phyloP scores from a whole-genome alignment of 495 filamentous ascomycete species.

The Hyaloscypha bicolor region DNA sequence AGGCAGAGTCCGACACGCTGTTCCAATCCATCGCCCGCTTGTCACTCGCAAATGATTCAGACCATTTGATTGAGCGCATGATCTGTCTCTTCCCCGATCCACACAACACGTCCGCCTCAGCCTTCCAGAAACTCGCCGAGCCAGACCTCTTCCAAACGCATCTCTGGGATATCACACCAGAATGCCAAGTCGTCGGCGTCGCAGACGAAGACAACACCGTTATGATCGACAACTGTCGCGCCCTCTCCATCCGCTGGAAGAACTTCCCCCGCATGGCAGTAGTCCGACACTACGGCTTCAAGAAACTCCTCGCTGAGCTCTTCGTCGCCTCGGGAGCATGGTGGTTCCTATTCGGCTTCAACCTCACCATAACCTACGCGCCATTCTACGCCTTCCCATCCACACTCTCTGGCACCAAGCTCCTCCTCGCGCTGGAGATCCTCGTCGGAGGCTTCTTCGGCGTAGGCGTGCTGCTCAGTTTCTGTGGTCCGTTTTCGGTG shows the following conservation, averaged over 20 bases:
- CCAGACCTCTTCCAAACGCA: conserved; percentile 15
- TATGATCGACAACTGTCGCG: conserved; percentile 42
- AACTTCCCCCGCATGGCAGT: conserved; percentile 21
- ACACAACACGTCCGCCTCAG: not conserved
- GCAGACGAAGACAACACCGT: conserved; percentile 36
- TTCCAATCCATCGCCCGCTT: conserved; percentile 52
- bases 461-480: conserved; percentile 20
- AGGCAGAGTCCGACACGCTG: conserved; percentile 38
- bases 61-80: conserved; percentile 47
- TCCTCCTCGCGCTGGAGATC: not conserved
- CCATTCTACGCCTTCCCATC: not conserved
- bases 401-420: not conserved
- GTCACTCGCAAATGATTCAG: conserved; percentile 46
- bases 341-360: conserved; percentile 26
- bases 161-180: conserved; percentile 50
- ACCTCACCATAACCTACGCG: not conserved
- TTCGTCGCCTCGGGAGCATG: conserved; percentile 9
- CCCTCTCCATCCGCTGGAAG: conserved; percentile 31
- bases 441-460: conserved; percentile 10
- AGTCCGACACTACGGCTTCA: conserved; percentile 5
- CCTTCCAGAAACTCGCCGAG: not conserved
- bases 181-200: conserved; percentile 40
- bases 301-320: conserved; percentile 19
- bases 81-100: conserved; percentile 39
- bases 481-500: conserved; percentile 21